phyloP scores from a whole-genome alignment of 345 rosid species.

The Melastoma malabathricum region DNA sequence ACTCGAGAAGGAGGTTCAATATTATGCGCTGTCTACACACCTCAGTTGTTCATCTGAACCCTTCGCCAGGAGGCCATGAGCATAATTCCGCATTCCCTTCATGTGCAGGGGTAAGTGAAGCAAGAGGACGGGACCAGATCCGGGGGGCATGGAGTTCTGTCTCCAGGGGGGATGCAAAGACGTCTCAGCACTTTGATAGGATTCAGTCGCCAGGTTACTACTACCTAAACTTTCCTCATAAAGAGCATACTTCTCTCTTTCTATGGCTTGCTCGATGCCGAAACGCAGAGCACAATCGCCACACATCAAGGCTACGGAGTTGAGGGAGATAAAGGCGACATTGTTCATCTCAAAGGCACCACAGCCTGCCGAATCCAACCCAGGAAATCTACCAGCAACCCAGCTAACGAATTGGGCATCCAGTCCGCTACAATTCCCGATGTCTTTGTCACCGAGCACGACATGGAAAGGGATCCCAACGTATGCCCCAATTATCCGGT shows the following conservation, averaged over 20 bases:
- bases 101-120: constrained; percentile 45
- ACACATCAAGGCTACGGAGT: constrained; percentile 44
- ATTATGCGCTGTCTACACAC: background rate
- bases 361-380: constrained; percentile 43
- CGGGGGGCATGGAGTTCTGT: constrained; percentile 21
- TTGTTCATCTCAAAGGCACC: constrained; percentile 51
- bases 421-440: constrained; percentile 37
- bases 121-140: constrained; percentile 46
- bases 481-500: constrained; percentile 30
- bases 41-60: constrained; percentile 9
- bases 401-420: constrained; percentile 25
- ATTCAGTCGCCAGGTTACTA: constrained; percentile 4
- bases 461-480: constrained; percentile 42
- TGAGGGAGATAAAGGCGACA: constrained; percentile 46
- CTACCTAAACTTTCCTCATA: constrained; percentile 13
- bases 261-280: constrained; percentile 39
- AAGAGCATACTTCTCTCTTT: constrained; percentile 31
- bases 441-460: constrained; percentile 44
- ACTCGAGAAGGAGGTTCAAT: background rate
- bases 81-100: constrained; percentile 8
- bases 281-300: constrained; percentile 28
- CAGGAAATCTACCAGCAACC: constrained; percentile 40
- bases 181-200: constrained; percentile 4
- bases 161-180: constrained; percentile 20
- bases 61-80: constrained; percentile 6